Base-by-base conservation (phyloP, 2,329 filamentous ascomycete species). In the Sclerotinia minor region DNA sequence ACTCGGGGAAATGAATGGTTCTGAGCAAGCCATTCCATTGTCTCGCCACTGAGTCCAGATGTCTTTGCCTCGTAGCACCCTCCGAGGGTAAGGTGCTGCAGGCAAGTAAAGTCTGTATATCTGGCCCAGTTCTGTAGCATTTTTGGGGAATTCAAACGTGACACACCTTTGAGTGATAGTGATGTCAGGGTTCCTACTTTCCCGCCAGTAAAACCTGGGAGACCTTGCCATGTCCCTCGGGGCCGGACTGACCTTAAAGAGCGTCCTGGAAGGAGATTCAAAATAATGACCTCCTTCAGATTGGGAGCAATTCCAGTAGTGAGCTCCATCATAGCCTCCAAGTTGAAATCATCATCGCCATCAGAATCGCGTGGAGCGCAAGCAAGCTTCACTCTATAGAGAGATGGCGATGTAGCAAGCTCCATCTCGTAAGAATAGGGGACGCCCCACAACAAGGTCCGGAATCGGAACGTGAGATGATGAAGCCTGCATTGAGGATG, bases 241-340 rank as follows among this genome's bases (percentile, higher is more conserved):
- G 57, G 49, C 24, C 57, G 68, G 29, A 41, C 38, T 38, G 47
- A 67, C 29, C 52, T 59, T 35, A 65, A 55, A 17, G 57, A 67
- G 58, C 50, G 11, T 17, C 52, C 58, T 19, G 58, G 64, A 9
- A n/a, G 19, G 57, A 69, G 64, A 38, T 69, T 64, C 57, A 67
- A 58, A 17, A 69, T 35, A 50, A 67, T 58, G 57, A 69, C 64
- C 45, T 69, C 52, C 58, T 69, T 69, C 64, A 69, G 52, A 55
- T 69, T 69, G 24, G 68, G 64, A 26, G 68, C 57, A 59, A 69
- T 52, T 26, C 68, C 53, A 38, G 64, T 35, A 53, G 29, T 65
- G 59, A 69, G 64, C 68, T 69, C 68, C 52, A 67, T 59, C n/a
- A 64, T 64, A 52, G 68, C 64, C 58, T 69, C 68, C 54, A 64